phyloP scores from a whole-genome alignment of 2,329 filamentous ascomycete genomes.

The Claviceps sp. region DNA sequence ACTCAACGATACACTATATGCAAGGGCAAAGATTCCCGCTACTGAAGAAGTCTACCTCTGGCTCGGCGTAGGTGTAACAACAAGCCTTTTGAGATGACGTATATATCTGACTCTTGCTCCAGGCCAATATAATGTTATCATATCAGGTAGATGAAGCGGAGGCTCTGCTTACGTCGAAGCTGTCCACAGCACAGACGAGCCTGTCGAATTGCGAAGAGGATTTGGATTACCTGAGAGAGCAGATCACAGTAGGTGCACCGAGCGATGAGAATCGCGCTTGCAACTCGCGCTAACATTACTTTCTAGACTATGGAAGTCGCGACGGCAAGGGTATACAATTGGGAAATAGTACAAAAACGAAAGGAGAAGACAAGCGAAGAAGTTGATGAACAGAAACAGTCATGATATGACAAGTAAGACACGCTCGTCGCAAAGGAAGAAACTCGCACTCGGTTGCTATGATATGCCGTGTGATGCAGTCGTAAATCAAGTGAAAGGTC shows the following conservation, averaged over 20 bases:
- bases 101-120: slow-evolving; percentile 6
- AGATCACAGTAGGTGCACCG: slow-evolving; percentile 67
- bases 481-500: not conserved
- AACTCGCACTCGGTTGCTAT: not conserved
- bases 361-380: slow-evolving; percentile 69
- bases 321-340: slow-evolving; percentile 95
- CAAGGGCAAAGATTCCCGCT: slow-evolving; percentile 68
- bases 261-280: not conserved
- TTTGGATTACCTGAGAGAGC: slow-evolving; percentile 85
- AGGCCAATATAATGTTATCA: slow-evolving; percentile 95
- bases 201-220: slow-evolving; percentile 90
- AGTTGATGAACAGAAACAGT: slow-evolving; percentile 22
- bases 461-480: not conserved
- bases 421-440: not conserved
- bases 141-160: slow-evolving; percentile 86
- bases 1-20: slow-evolving; percentile 89
- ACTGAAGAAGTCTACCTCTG: slow-evolving; percentile 92
- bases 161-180: slow-evolving; percentile 61
- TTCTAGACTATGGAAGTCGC: slow-evolving; percentile 89
- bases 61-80: slow-evolving; percentile 57
- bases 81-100: not conserved
- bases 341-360: slow-evolving; percentile 91
- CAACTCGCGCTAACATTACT: slow-evolving; percentile 6
- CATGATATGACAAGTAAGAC: slow-evolving; percentile 19
- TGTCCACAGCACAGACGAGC: slow-evolving; percentile 65